Base-by-base conservation (phyloP, 2,329 filamentous ascomycete species). In the Annulohypoxylon truncatum region DNA sequence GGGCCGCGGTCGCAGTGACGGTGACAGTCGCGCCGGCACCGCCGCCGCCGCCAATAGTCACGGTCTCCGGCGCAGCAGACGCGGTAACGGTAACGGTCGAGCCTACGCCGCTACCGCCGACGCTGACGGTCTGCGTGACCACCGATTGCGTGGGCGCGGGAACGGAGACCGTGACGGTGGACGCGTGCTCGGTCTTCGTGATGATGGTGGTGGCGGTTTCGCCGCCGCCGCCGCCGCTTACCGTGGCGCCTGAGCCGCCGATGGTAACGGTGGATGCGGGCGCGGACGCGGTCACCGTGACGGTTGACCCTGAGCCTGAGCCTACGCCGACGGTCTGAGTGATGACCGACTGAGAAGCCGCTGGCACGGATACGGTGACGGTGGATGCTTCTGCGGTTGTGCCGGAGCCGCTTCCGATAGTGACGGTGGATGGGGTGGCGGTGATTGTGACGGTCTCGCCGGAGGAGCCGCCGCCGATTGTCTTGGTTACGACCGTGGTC, bases 61-160 rank as follows among this genome's bases (percentile, higher is more conserved):
- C 33, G 3, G 60, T 56, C 24, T 55, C 40, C 28, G 55, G 44
- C 10, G 20, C 18, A 7, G 42, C 42, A 10, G 51, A 31, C 2
- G 53, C 42, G 13, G 51, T 50, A 9, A 42, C n/a, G 2, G 56
- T 44, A 6, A 54, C 24, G 12, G 35, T 54, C 3, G 51, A 31
- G 38, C 2, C 33, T 13, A 52, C 44, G 28, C 47, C 53, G 6
- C 60, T 42, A 28, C 59, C 44, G 28, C 47, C 53, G 6, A 56
- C 51, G 35, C 59, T 62, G 12, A 66, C 66, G 13, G 66, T 64
- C 62, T 72, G 65, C 15, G 69, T 71, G 33, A 72, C 62, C 7
- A 59, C 52, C 7, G 56, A 47, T 40, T 51, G 46, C 6, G 40
- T 15, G 15, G 51, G 57, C 4, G 28, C 46, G n/a, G 56, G 47